Evolutionary conservation across 164 flowering plant genomes (phyloP), one percentile per base, ranked within the genome.

Genomic region (Macadamia tetraphylla): DNA sequence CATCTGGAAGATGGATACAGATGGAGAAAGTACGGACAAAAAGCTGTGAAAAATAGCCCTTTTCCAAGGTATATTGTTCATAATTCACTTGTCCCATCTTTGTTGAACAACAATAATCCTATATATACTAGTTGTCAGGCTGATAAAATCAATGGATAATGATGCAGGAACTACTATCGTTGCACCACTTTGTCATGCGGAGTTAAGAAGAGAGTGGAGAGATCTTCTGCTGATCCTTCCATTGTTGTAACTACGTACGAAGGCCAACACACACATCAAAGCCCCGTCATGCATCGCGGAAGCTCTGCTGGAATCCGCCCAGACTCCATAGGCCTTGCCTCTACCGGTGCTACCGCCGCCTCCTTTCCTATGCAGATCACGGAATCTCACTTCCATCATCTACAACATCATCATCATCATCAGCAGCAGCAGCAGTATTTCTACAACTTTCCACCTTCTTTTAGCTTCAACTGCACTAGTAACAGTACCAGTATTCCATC

Each of bases 141-240:
- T 23, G 23, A 23, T 23, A 0, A 23, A 23, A 23, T 23, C 23
- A 23, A 23, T 23, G 23, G 29, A 32, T 6, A 29, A 44, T 63
- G 15, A 12, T 46, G 6, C 76, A 92, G 98, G 88, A 92, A 94
- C 85, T 93, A 93, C 70, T 91, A 90, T 65, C 89, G 98, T 67
- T 93, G 98, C 88, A 91, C 98, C 14, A 87, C 72, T 42, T 78
- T 83, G 4, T 80, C 83, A 40, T 93, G 98, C 46, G 89, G 87
- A 0, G 97, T 93, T 78, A 93, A 93, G 84, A 93, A 93, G 82
- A 76, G 97, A 44, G 98, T 93, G 62, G 98, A 93, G 78, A 59
- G 97, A 69, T 88, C 90, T 0, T 83, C 76, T 29, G 88, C 85
- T 0, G 98, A 93, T 75, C 83, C 90, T 0, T 10, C 95, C 0